Evolutionary conservation across 495 filamentous ascomycete species (phyloP).

Genomic region (Xylaria telfairii): DNA sequence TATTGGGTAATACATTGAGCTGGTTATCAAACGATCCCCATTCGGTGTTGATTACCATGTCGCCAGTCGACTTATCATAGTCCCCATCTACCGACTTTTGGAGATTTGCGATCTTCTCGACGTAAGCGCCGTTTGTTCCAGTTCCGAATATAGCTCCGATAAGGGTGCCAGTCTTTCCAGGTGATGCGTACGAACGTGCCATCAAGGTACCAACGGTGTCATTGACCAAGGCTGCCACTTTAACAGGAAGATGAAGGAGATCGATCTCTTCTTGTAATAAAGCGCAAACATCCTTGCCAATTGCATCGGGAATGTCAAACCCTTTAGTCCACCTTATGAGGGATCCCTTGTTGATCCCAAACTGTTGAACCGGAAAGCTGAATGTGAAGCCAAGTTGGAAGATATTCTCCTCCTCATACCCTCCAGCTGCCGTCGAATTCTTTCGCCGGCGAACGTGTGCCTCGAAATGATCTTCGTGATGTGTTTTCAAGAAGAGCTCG

Average conservation of each 20-base stretch:
- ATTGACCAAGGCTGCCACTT: constrained; percentile 93
- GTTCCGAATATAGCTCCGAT: constrained; percentile 94
- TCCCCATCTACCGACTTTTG: constrained; percentile 69
- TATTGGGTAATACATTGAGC: constrained; percentile 83
- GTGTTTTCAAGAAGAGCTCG: constrained; percentile 79
- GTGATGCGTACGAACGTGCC: constrained; percentile 93
- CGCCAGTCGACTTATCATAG: constrained; percentile 81
- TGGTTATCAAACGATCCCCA: constrained; percentile 99
- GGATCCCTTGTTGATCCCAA: constrained; percentile 90
- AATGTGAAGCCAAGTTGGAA: constrained; percentile 97
- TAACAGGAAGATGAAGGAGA: constrained; percentile 82
- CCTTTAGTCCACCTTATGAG: constrained; percentile 98
- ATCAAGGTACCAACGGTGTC: constrained; percentile 97
- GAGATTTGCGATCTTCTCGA: constrained; percentile 74
- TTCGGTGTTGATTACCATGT: constrained; percentile 98
- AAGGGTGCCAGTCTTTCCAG: constrained; percentile 84
- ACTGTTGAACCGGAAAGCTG: constrained; percentile 93
- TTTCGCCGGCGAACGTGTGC: constrained; percentile 66
- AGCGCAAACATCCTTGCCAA: constrained; percentile 93
- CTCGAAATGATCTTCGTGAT: constrained; percentile 90
- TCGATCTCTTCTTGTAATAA: constrained; percentile 93
- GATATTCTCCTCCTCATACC: constrained; percentile 68
- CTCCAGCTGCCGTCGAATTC: constrained; percentile 58
- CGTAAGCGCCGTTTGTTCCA: constrained; percentile 93
- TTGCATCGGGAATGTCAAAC: constrained; percentile 89